Evolutionary conservation across 108 stramenopile genomes (phyloP).

Genomic region (Skeletonema tropicum): DNA sequence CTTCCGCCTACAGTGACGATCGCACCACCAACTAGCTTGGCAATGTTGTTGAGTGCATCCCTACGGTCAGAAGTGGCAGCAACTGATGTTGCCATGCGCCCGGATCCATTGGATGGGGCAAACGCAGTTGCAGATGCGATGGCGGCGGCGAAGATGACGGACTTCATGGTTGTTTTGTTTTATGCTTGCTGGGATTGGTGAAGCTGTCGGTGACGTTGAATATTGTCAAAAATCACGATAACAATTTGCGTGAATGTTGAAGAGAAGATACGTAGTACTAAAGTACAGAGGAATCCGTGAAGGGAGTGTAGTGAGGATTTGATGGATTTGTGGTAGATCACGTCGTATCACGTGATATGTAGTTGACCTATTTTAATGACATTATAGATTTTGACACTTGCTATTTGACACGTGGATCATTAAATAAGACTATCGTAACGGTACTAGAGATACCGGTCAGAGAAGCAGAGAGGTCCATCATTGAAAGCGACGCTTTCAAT

Average conservation of each 20-base stretch:
- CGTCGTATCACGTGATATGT: background rate
- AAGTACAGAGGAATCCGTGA: background rate
- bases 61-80: conserved; percentile 40
- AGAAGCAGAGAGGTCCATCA: too few species aligned
- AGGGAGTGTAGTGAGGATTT: background rate
- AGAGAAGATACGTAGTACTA: background rate
- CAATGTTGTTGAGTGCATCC: conserved; percentile 42
- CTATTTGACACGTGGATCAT: too few species aligned
- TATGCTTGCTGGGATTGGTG: background rate
- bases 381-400: too few species aligned
- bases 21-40: conserved; percentile 42
- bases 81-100: conserved; percentile 24
- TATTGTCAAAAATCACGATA: background rate
- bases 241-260: background rate
- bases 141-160: conserved; percentile 22
- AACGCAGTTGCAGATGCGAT: conserved; percentile 29
- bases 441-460: too few species aligned
- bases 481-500: too few species aligned
- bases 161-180: conserved; percentile 32
- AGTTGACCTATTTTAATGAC: too few species aligned
- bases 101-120: conserved; percentile 33
- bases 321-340: background rate
- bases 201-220: background rate
- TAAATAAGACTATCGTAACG: too few species aligned
- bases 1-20: conserved; percentile 25